Base-by-base conservation (phyloP, 139 green algal species). In the Coccomyxa sp. region DNA sequence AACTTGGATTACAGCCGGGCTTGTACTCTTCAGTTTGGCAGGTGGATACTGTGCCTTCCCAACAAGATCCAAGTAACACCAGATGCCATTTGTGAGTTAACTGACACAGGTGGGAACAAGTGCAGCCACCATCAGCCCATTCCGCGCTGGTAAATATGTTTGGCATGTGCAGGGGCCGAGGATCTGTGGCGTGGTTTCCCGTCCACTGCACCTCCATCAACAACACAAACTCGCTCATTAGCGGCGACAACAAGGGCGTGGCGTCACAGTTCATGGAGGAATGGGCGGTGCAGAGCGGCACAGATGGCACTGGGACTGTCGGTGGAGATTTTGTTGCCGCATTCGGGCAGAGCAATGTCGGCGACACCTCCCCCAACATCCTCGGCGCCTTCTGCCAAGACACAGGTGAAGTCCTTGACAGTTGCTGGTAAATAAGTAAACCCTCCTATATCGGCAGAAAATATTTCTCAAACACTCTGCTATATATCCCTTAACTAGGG, bases 191-290 rank as follows among this genome's bases (percentile, higher is more conserved):
- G 58, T 97, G 94, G 94, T 97, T 94, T 68, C 85, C 92, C 0
- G 94, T 97, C 58, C 94, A 97, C 88, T 94, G 94, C 88, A 97
- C 94, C 31, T 93, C 88, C 57, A 92, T 97, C 86, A 98, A 97
- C 90, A 96, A 96, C 88, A 96, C 92, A 82, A 97, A 97, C 87
- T 83, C 74, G 4, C 88, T 97, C 14, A 88, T 97, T 57, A 92
- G 84, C 17, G 94, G 92, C 3, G 94, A 97, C 87, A 97, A 97
- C 90, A 97, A 97, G 86, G 94, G 93, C 0, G 90, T 88, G 9
- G 94, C 94, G 14, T 87, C 90, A 13, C 93, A 93, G 82, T 79
- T 95, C 27, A 81, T 95, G 66, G 94, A 97, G 88, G 57, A 78
- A 23, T 86, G 83, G 85, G 84, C 87, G 13, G 71, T 45, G 14